These are phyloP conservation scores for Xerocomellus intermedius DNA, from an alignment of 768 basidiomycete genomes.

Conservation along the genomic window DNA sequence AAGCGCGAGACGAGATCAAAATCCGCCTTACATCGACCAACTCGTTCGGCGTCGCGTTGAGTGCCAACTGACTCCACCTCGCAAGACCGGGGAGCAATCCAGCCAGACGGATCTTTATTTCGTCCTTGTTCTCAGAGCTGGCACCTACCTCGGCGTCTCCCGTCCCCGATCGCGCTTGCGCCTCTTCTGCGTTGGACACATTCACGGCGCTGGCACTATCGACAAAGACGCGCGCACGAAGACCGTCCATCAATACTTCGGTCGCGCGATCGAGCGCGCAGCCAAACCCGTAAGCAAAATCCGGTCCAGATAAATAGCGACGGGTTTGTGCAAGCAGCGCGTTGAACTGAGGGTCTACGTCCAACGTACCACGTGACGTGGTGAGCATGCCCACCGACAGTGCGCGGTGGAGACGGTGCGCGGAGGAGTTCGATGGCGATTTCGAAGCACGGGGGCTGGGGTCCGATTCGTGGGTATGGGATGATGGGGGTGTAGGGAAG, in stretches of 20 bases:
- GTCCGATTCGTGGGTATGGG: constrained; percentile 15
- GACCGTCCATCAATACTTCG: constrained; percentile 56
- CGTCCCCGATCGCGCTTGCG: constrained; percentile 4
- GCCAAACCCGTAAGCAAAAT: constrained; percentile 70
- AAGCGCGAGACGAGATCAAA: background rate
- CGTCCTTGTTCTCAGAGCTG: constrained; percentile 24
- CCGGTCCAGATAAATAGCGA: constrained; percentile 56
- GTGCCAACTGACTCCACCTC: constrained; percentile 68
- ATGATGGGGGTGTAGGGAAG: constrained; percentile 26
- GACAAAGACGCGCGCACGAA: constrained; percentile 65
- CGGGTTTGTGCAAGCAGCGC: constrained; percentile 70
- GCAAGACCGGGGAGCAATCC: constrained; percentile 78
- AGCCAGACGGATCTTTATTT: constrained; percentile 65
- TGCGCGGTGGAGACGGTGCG: constrained; percentile 19
- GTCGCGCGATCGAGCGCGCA: constrained; percentile 72
- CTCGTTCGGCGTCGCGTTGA: constrained; percentile 74
- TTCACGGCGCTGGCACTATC: constrained; percentile 21
- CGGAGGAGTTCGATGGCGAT: constrained; percentile 15
- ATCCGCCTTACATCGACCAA: constrained; percentile 69
- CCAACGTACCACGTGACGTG: constrained; percentile 4
- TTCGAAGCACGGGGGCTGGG: constrained; percentile 29
- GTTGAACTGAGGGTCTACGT: constrained; percentile 44
- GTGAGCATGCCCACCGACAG: background rate
- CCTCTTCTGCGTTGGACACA: constrained; percentile 5
- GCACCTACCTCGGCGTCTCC: constrained; percentile 19